A percentile compares a stretch with the other conserved stretches of the same genome.
Conservation (phyloP, 2,329 filamentous ascomycete genomes). For the Penicillium sp. region DNA sequence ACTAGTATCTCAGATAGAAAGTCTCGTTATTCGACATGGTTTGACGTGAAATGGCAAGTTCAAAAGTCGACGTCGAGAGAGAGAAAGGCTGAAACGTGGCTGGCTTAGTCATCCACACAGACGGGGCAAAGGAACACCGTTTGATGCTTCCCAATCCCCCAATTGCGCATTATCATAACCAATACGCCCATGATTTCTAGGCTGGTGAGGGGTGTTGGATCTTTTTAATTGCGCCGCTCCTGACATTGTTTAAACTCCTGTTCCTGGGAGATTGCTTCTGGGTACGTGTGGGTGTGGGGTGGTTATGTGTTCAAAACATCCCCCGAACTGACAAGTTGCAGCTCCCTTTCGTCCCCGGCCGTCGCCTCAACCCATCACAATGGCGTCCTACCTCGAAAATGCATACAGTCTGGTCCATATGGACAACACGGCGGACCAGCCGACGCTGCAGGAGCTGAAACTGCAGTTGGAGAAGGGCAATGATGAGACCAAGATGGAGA, state of each 20-base stretch:
- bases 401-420: slow-evolving; percentile 95
- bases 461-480: slow-evolving; percentile 89
- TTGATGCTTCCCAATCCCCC: slow-evolving; percentile 31
- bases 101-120: slow-evolving; percentile 46
- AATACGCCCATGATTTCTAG: slow-evolving; percentile 35
- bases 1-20: slow-evolving; percentile 98
- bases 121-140: slow-evolving; percentile 41
- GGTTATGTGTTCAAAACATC: slow-evolving; percentile 27
- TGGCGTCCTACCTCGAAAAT: slow-evolving; percentile 92
- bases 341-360: slow-evolving; percentile 30
- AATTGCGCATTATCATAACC: slow-evolving; percentile 27
- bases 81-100: slow-evolving; percentile 19
- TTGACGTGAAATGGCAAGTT: slow-evolving; percentile 8
- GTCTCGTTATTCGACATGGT: slow-evolving; percentile 68
- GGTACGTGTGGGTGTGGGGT: slow-evolving; percentile 21
- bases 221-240: slow-evolving; percentile 25
- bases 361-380: slow-evolving; percentile 48
- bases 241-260: slow-evolving; percentile 20
- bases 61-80: not conserved
- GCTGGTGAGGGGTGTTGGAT: slow-evolving; percentile 35
- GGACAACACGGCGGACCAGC: slow-evolving; percentile 93
- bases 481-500: slow-evolving; percentile 88
- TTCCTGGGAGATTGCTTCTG: slow-evolving; percentile 25
- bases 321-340: slow-evolving; percentile 32
- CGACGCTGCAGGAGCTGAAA: slow-evolving; percentile 83